phyloP scores from a whole-genome alignment of 768 basidiomycete genomes.

The Tubosaeta sp. region DNA sequence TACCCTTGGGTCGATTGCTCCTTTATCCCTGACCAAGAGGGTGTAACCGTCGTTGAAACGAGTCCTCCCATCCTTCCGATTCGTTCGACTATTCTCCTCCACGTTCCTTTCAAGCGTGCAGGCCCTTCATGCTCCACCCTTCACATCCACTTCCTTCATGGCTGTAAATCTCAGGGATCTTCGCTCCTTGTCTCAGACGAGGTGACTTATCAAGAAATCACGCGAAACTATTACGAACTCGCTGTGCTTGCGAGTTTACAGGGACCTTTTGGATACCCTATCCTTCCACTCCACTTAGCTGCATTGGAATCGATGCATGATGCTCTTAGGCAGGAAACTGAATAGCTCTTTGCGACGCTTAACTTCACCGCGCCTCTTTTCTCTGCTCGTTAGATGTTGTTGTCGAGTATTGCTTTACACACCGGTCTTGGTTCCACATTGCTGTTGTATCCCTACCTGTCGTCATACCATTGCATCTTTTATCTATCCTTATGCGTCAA shows the following conservation, averaged over 20 bases:
- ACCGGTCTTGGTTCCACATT: conserved; percentile 13
- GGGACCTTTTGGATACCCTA: conserved; percentile 45
- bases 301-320: conserved; percentile 61
- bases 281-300: conserved; percentile 70
- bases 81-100: conserved; percentile 55
- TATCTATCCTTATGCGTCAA: conserved; percentile 19
- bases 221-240: conserved; percentile 66
- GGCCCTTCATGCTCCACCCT: conserved; percentile 44
- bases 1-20: conserved; percentile 24
- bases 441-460: conserved; percentile 29
- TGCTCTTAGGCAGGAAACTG: conserved; percentile 31
- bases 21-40: conserved; percentile 32
- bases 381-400: conserved; percentile 13
- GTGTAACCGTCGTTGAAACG: conserved; percentile 22
- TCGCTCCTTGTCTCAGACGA: conserved; percentile 32
- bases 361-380: background rate
- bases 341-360: conserved; percentile 10
- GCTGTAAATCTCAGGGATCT: conserved; percentile 40
- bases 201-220: conserved; percentile 49
- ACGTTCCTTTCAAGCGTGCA: conserved; percentile 41
- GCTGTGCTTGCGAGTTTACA: conserved; percentile 49
- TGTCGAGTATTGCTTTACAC: conserved; percentile 9
- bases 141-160: conserved; percentile 58
- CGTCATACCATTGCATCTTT: conserved; percentile 20
- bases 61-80: conserved; percentile 47